Conservation (phyloP, 2,329 filamentous ascomycete genomes). For the Colletotrichum scovillei region DNA sequence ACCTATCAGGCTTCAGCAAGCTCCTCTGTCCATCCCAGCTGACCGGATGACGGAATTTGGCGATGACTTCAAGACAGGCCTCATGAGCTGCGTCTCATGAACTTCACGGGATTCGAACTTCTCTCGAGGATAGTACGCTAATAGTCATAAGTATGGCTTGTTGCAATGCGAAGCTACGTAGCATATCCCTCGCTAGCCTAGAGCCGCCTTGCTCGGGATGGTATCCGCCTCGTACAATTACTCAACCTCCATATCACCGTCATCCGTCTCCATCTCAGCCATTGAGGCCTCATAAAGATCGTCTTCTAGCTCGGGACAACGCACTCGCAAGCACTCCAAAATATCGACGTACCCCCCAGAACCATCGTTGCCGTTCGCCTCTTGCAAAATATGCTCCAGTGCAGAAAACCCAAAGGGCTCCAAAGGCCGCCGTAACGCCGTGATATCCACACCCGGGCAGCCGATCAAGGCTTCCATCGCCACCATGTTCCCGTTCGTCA, state of each 20-base stretch:
- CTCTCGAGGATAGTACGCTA: neutral
- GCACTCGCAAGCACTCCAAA: neutral
- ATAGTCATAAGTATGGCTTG: neutral
- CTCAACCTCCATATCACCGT: neutral
- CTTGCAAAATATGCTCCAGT: neutral
- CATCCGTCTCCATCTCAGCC: neutral
- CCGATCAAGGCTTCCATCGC: neutral
- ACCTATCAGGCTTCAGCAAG: neutral
- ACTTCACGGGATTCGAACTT: neutral
- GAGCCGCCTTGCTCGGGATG: neutral
- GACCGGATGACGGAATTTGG: neutral
- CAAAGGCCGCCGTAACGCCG: neutral
- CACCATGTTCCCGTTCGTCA: neutral
- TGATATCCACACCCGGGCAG: neutral
- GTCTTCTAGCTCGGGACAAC: neutral
- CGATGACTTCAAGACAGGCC: neutral
- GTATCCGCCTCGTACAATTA: neutral
- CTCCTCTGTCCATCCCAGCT: neutral
- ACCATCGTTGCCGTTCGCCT: neutral
- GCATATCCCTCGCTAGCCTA: neutral
- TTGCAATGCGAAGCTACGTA: neutral
- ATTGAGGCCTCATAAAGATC: neutral
- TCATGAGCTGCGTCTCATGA: neutral
- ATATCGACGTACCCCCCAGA: neutral
- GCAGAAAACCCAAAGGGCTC: neutral